Percentiles rank a stretch among this genome's conserved stretches.
These are phyloP conservation scores for Psilocybe cyanescens DNA, from an alignment of 768 basidiomycete genomes.

Conservation along the genomic window DNA sequence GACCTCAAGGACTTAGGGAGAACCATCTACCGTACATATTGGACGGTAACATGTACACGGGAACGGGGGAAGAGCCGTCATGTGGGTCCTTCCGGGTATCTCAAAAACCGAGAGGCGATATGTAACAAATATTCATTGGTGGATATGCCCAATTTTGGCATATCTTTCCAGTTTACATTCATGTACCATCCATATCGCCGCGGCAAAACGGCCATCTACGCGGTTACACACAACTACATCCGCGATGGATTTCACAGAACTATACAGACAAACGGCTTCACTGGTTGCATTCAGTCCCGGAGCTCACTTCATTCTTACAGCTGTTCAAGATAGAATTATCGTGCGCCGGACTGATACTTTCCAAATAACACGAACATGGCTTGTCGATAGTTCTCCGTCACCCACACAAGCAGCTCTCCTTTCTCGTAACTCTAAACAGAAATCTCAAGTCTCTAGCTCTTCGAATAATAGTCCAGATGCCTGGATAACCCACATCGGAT, in stretches of 20 bases:
- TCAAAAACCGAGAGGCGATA: not conserved
- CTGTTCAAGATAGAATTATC: slow-evolving; percentile 78
- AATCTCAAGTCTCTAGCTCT: slow-evolving; percentile 24
- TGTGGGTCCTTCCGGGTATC: slow-evolving; percentile 7
- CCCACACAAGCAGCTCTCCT: slow-evolving; percentile 49
- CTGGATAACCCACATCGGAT: slow-evolving; percentile 76
- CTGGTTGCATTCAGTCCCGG: slow-evolving; percentile 86
- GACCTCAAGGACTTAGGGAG: not conserved
- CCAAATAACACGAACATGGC: slow-evolving; percentile 82
- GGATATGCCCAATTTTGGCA: not conserved
- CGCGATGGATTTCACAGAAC: slow-evolving; percentile 84
- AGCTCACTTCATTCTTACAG: slow-evolving; percentile 83
- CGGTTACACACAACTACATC: not conserved
- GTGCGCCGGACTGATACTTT: slow-evolving; percentile 85
- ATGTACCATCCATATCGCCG: no score
- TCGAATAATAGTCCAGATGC: slow-evolving; percentile 30
- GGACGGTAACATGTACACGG: not conserved
- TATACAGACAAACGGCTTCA: slow-evolving; percentile 74
- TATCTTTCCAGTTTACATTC: not conserved
- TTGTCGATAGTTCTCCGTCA: slow-evolving; percentile 58
- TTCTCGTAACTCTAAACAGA: slow-evolving; percentile 36
- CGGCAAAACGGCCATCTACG: no score
- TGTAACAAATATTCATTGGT: not conserved
- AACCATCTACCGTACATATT: not conserved
- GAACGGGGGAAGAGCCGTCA: not conserved